A percentile compares a stretch with the other conserved stretches of the same genome.
phyloP scores from a whole-genome alignment of 2,329 filamentous ascomycete species.

The Zasmidium cellare region DNA sequence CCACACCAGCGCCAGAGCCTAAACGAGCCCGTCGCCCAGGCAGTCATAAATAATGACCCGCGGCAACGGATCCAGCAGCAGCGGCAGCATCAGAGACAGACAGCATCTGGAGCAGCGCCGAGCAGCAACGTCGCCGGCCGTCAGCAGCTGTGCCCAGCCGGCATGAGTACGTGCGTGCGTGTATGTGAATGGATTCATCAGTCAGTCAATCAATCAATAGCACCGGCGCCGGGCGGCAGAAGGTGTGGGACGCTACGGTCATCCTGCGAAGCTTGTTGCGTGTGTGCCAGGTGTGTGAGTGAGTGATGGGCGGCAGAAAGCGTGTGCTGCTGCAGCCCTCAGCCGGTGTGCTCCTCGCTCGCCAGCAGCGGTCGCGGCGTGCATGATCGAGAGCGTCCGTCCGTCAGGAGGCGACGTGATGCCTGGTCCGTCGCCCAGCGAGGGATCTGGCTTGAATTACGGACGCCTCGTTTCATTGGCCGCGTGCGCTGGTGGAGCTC shows the following conservation, averaged over 20 bases:
- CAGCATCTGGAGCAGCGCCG: neutral
- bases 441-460: constrained; percentile 14
- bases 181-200: neutral
- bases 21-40: constrained; percentile 5
- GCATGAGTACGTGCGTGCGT: neutral
- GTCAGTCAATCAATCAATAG: too few species aligned
- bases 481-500: neutral
- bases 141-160: neutral
- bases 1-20: constrained; percentile 12
- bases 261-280: constrained; percentile 10
- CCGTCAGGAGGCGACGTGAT: constrained; percentile 17
- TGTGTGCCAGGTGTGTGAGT: neutral
- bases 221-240: neutral
- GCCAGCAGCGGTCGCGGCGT: constrained; percentile 4
- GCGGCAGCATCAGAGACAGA: neutral
- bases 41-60: neutral
- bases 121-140: neutral
- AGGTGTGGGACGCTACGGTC: neutral
- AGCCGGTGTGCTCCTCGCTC: constrained; percentile 1
- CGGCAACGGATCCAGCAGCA: neutral
- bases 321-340: constrained; percentile 4
- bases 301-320: neutral
- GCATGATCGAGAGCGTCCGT: constrained; percentile 12
- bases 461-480: constrained; percentile 1
- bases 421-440: constrained; percentile 2